Base-by-base conservation (phyloP, 2,329 filamentous ascomycete genomes). In the Paecilomyces niveus region DNA sequence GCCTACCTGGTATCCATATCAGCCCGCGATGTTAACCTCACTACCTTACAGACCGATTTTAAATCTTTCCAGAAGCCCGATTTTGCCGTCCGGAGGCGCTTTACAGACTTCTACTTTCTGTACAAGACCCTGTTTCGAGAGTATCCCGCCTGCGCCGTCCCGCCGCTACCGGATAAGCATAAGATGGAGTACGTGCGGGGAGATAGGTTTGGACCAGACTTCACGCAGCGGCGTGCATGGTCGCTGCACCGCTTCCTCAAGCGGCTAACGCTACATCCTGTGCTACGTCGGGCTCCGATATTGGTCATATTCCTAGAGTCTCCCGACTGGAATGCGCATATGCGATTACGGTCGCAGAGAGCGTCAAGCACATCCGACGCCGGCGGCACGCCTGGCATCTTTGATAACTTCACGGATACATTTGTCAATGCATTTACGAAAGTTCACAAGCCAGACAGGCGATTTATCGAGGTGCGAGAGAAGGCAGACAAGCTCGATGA, bases 131-230 rank as follows among this genome's bases (percentile, higher is more conserved):
- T 99, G 55, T 86, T 83, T 63, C 87, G 87, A 71, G 92, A 97
- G 73, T 97, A 91, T 68, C 90, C 92, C 60, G 90, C 91, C 78
- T 90, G 89, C 74, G 94, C 94, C 54, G 90, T 99, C 3, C 94
- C 94, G 31, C 94, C 94, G 53, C 81, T 99, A 57, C 94, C 94
- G 56, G 94, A 97, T 77, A 99, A 97, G 81, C 93, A 97, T 81
- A 95, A 95, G 77, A 96, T 99, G 90, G 92, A 96, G 71, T 97
- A 97, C 71, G 94, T 97, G 55, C 89, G 92, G 35, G 94, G 94
- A 66, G 93, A 97, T 78, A 89, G 94, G 62, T 99, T 99, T 75
- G 92, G 92, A 8, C 77, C 88, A 54, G 94, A 97, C 76, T 99
- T 99, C 73, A 99, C 92, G 33, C 82, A 86, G 53, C 87, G 94